Evolutionary conservation across 257 asterid genomes (phyloP).

Genomic region (Solanum phureja): DNA sequence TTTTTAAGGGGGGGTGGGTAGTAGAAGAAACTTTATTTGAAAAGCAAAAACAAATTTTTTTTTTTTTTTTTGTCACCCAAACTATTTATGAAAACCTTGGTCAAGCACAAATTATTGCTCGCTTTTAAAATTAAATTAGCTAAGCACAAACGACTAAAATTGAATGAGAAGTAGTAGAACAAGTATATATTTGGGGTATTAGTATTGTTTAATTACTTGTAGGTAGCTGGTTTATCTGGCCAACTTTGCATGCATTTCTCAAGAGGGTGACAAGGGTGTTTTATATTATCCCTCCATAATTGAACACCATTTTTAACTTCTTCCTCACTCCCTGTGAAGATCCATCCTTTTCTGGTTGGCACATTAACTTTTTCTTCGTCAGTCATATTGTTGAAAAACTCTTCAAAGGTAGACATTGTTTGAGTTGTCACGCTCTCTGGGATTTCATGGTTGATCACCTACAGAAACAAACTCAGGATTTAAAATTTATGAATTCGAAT

Average conservation of each 20-base stretch:
- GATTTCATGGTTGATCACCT: constrained; percentile 32
- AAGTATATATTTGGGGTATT: not conserved
- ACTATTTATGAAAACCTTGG: too few species aligned
- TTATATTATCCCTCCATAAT: constrained; percentile 20
- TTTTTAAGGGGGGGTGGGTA: not conserved
- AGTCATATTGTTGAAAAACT: constrained; percentile 14
- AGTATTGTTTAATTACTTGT: not conserved
- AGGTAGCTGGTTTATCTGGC: constrained; percentile 19
- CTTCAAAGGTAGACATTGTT: constrained; percentile 1
- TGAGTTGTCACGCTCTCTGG: constrained; percentile 1
- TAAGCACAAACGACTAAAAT: too few species aligned
- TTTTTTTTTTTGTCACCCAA: too few species aligned
- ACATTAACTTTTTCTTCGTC: constrained; percentile 8
- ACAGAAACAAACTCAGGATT: not conserved
- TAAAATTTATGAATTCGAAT: not conserved
- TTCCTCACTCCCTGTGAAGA: constrained; percentile 8
- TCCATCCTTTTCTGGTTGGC: constrained; percentile 6
- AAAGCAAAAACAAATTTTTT: too few species aligned
- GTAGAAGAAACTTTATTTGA: too few species aligned
- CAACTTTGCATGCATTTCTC: constrained; percentile 10
- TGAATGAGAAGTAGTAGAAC: too few species aligned
- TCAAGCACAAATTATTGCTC: too few species aligned
- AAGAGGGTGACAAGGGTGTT: constrained; percentile 17
- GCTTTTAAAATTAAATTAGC: too few species aligned
- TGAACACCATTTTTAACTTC: constrained; percentile 11